Evolutionary conservation across 1,284 basidiomycete genomes (phyloP), one percentile per base, ranked within the genome.

Genomic region (Bjerkandera adusta): DNA sequence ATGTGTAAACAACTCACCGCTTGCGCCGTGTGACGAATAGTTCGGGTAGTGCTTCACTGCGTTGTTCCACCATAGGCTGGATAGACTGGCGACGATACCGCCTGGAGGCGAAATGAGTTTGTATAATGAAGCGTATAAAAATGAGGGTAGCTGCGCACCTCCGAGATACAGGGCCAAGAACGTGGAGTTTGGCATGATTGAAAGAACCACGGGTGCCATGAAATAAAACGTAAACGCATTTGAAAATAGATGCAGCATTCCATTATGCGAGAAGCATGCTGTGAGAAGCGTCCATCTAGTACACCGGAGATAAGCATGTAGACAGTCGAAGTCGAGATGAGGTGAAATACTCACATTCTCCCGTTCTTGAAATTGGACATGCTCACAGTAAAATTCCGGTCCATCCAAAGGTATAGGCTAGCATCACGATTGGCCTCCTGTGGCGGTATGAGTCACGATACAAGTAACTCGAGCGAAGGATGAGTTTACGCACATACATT

Each of bases 221-320:
- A 90, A 92, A 61, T 77, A 90, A 59, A 87, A 86, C 0, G 86
- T 82, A 54, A 93, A 74, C 38, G 81, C 81, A 62, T 96, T 96
- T 62, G 94, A 69, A 22, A 88, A 57, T 27, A 92, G 79, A 62
- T 96, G 93, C 0, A 61, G 55, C 8, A 74, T 49, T 20, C 73
- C 70, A 52, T 72, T 66, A 59, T 94, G 91, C 2, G 85, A 92
- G 70, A 94, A 92, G 49, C 72, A 76, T 21, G 76, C 68, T 0
- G 90, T 92, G 16, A 94, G 52, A 22, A 89, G 66, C 0, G 90
- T 92, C 88, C 91, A 94, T 63, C 90, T 92, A 46, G 4, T 35
- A n/a, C n/a, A n/a, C n/a, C n/a, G n/a, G n/a, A n/a, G 46, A 25
- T 44, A 39, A 27, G 37, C 21, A 11, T 18, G 62, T 21, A 30